Base-by-base conservation (phyloP, 176 grass and related monocot species). In the Juncus effusus region DNA sequence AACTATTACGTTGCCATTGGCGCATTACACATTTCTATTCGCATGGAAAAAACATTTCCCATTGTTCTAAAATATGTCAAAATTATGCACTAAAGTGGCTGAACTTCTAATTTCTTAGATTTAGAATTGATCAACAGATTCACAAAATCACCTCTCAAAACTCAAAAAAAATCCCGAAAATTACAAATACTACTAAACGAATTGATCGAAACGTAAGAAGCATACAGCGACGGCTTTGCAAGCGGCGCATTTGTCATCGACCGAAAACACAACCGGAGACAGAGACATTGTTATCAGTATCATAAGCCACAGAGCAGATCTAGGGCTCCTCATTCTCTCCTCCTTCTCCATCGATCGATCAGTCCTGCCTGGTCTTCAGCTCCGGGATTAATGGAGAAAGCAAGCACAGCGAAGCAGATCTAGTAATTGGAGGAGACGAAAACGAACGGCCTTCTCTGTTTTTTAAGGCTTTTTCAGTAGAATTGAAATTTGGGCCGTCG, bases 211-310 rank as follows among this genome's bases (percentile, higher is more conserved):
- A 49, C 11, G 51, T n/a, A 11, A 40, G 45, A 69, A 61, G 35
- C 62, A 53, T 45, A 96, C 87, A 65, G 92, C 92, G 63, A 96
- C 85, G 40, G 87, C 92, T 44, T 81, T 85, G 84, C 92, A 96
- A 60, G 92, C 92, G 28, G 77, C 85, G 71, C 87, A 96, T 65
- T 86, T 91, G 77, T 96, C 84, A 7, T 81, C 87, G 53, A 96
- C 88, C 54, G 79, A 77, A 10, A 77, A 81, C 64, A 64, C 54
- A 39, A 59, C 54, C 58, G 69, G 38, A 36, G 38, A 4, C 5
- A 59, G 38, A 36, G 40, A 4, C 13, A 72, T 12, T 40, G 15
- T 58, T 72, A 41, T 3, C 40, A 59, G 9, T 13, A 13, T 3
- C 38, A 59, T 7, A 58, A 72, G 15, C 54, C 54, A 72, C 4